Conservation (phyloP, 208 protist genomes). For the Trypanosoma melophagium region DNA sequence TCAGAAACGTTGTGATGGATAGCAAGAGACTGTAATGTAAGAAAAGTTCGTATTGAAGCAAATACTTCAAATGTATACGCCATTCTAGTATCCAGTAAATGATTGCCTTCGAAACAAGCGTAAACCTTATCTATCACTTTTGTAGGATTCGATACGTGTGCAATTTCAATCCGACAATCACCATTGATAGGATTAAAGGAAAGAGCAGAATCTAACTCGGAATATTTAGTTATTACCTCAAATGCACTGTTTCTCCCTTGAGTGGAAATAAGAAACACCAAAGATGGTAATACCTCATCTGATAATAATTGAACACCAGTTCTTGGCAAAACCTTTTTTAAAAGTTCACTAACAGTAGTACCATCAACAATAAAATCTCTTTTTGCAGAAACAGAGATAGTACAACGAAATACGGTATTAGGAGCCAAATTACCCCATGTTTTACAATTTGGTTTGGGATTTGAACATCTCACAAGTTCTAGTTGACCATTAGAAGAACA, state of each 20-base stretch:
- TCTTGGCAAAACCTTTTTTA: conserved; percentile 11
- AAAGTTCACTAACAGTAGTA: conserved; percentile 1
- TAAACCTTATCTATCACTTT: not conserved
- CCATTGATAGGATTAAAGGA: not conserved
- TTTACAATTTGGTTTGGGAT: not conserved
- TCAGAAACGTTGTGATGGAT: not conserved
- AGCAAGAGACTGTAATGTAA: not conserved
- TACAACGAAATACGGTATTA: conserved; percentile 5
- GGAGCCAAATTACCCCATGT: conserved; percentile 5
- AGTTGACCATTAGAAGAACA: not conserved
- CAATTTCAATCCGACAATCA: conserved; percentile 1
- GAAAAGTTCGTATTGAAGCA: not conserved
- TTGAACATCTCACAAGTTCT: not conserved
- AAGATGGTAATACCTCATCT: not conserved
- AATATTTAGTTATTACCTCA: not conserved
- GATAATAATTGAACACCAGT: not conserved
- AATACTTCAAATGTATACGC: conserved; percentile 3
- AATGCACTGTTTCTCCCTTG: not conserved
- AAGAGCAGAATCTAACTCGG: not conserved
- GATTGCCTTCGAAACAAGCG: not conserved
- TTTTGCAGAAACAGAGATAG: not conserved
- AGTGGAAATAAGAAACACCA: conserved; percentile 1
- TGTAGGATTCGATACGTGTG: not conserved
- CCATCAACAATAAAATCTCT: not conserved
- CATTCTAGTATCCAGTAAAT: conserved; percentile 1